Conservation (phyloP, 2,329 filamentous ascomycete genomes). For the Stagonosporopsis tanaceti region DNA sequence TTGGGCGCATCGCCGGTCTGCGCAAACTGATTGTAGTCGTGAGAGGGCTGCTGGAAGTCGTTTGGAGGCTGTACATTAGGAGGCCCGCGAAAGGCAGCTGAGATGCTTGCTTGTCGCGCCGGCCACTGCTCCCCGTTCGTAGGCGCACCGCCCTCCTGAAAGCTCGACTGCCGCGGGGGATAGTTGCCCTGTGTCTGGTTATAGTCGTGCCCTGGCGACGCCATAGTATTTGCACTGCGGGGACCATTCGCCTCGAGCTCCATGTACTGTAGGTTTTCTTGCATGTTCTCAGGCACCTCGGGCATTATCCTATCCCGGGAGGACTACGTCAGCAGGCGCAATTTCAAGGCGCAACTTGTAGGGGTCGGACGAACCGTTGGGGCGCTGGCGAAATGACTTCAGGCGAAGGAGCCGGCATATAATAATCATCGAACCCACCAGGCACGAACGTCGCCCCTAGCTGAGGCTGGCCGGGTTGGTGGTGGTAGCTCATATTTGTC, state of each 20-base stretch:
- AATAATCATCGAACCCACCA: slow-evolving; percentile 72
- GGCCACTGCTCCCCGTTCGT: slow-evolving; percentile 41
- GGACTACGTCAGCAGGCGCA: slow-evolving; percentile 42
- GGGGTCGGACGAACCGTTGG: slow-evolving; percentile 65
- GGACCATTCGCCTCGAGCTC: slow-evolving; percentile 76
- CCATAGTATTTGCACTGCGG: slow-evolving; percentile 36
- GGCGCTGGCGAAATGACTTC: slow-evolving; percentile 74
- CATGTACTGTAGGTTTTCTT: slow-evolving; percentile 89
- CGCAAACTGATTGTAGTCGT: slow-evolving; percentile 51
- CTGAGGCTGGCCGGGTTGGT: slow-evolving; percentile 46
- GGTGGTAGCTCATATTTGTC: slow-evolving; percentile 50
- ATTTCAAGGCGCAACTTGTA: slow-evolving; percentile 29
- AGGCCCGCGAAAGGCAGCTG: slow-evolving; percentile 47
- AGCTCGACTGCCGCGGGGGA: slow-evolving; percentile 44
- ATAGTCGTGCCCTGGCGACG: slow-evolving; percentile 42
- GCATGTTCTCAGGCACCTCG: slow-evolving; percentile 96
- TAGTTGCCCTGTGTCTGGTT: slow-evolving; percentile 39
- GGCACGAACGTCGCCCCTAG: slow-evolving; percentile 71
- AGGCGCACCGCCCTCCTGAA: slow-evolving; percentile 30
- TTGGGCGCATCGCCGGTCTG: slow-evolving; percentile 68
- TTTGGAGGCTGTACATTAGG: slow-evolving; percentile 44
- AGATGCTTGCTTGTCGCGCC: slow-evolving; percentile 46
- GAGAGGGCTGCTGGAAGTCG: slow-evolving; percentile 39
- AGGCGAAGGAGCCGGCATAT: slow-evolving; percentile 63
- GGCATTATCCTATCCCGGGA: slow-evolving; percentile 77